Percentiles rank a stretch among this genome's conserved stretches.
phyloP scores from a whole-genome alignment of 1,284 basidiomycete species.

The Ganoderma boninense region DNA sequence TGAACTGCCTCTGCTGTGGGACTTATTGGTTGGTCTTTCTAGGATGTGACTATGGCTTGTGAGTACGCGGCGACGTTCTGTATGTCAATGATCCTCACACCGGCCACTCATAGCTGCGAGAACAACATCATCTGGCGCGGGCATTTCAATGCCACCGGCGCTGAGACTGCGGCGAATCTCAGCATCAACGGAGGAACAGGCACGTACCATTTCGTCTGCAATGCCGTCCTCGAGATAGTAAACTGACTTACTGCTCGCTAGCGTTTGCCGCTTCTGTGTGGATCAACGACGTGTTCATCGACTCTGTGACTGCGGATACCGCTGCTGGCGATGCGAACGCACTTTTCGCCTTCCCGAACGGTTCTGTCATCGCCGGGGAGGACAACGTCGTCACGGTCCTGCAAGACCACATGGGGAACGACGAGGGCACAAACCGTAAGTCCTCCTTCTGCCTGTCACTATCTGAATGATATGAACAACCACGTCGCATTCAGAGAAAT shows the following conservation, averaged over 20 bases:
- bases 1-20: no score
- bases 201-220: constrained; percentile 38
- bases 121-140: constrained; percentile 84
- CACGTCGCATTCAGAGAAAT: constrained; percentile 50
- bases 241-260: constrained; percentile 28
- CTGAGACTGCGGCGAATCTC: constrained; percentile 69
- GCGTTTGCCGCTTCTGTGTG: constrained; percentile 84
- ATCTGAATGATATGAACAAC: neutral
- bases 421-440: constrained; percentile 54
- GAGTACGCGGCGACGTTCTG: constrained; percentile 38
- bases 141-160: constrained; percentile 70
- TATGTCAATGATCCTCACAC: neutral
- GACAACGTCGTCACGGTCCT: constrained; percentile 83
- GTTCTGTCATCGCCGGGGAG: constrained; percentile 53
- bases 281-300: constrained; percentile 79
- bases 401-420: constrained; percentile 84
- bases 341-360: constrained; percentile 66
- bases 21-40: neutral
- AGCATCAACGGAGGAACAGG: constrained; percentile 84
- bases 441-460: neutral
- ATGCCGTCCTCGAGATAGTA: neutral
- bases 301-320: constrained; percentile 51
- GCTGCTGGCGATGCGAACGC: constrained; percentile 44
- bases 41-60: constrained; percentile 85
- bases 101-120: constrained; percentile 63